phyloP scores from a whole-genome alignment of 2,329 filamentous ascomycete species.

The Penicillium palitans region DNA sequence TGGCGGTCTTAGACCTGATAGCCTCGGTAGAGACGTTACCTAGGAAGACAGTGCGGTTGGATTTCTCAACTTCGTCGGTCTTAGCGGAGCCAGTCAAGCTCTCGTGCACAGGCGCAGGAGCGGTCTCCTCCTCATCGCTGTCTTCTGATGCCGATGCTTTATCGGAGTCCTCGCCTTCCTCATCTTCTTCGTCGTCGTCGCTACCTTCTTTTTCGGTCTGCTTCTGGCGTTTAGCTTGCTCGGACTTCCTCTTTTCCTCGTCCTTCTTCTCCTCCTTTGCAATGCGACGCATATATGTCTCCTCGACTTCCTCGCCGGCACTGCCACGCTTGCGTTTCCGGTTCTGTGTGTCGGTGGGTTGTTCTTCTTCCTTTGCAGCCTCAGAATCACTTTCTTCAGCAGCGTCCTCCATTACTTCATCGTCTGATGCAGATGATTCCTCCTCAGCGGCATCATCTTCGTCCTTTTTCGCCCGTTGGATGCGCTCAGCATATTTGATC shows the following conservation, averaged over 20 bases:
- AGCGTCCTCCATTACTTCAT: slow-evolving; percentile 46
- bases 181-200: slow-evolving; percentile 45
- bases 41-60: slow-evolving; percentile 85
- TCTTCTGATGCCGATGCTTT: slow-evolving; percentile 46
- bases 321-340: slow-evolving; percentile 58
- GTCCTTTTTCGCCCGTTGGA: slow-evolving; percentile 28
- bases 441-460: slow-evolving; percentile 32
- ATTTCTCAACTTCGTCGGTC: slow-evolving; percentile 71
- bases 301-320: slow-evolving; percentile 49
- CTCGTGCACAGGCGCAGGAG: slow-evolving; percentile 42
- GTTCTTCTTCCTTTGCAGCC: slow-evolving; percentile 46
- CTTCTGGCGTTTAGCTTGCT: slow-evolving; percentile 43
- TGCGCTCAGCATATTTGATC: slow-evolving; percentile 22
- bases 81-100: slow-evolving; percentile 38
- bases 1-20: slow-evolving; percentile 77
- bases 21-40: slow-evolving; percentile 84
- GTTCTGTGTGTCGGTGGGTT: slow-evolving; percentile 25
- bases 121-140: slow-evolving; percentile 33
- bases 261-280: slow-evolving; percentile 45
- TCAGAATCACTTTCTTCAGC: slow-evolving; percentile 50
- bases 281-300: slow-evolving; percentile 46
- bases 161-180: slow-evolving; percentile 56
- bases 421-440: slow-evolving; percentile 30
- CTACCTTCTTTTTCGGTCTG: slow-evolving; percentile 31
- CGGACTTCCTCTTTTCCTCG: slow-evolving; percentile 34